Evolutionary conservation across 1,139 yeast species (phyloP).

Genomic region (Pichia sp.): DNA sequence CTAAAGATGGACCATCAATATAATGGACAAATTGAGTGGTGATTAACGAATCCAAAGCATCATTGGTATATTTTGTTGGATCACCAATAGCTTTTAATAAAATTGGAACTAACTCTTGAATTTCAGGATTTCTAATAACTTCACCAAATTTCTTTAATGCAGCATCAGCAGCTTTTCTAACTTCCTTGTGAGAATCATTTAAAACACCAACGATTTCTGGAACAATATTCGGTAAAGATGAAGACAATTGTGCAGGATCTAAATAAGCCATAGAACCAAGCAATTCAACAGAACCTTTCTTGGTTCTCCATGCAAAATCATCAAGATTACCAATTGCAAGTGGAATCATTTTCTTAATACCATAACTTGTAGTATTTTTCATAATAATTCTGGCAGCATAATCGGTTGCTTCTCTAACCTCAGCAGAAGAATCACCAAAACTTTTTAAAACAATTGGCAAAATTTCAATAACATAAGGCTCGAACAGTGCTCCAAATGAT

Average conservation of each 20-base stretch:
- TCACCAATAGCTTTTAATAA: constrained; percentile 92
- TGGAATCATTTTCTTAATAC: constrained; percentile 88
- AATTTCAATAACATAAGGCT: constrained; percentile 88
- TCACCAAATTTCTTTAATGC: constrained; percentile 91
- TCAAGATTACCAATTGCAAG: constrained; percentile 80
- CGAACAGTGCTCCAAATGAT: constrained; percentile 70
- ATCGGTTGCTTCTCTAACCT: constrained; percentile 86
- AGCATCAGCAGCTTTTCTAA: constrained; percentile 88
- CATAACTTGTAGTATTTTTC: constrained; percentile 88
- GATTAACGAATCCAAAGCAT: constrained; percentile 78
- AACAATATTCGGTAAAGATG: constrained; percentile 80
- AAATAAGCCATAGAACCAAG: constrained; percentile 97
- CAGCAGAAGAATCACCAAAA: constrained; percentile 78
- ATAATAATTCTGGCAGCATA: constrained; percentile 82
- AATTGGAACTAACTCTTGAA: constrained; percentile 83
- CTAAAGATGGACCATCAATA: constrained; percentile 96
- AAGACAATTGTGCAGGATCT: constrained; percentile 89
- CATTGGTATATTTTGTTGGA: constrained; percentile 85
- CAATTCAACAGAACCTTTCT: constrained; percentile 93
- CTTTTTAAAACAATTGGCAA: constrained; percentile 74
- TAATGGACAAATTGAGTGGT: constrained; percentile 94
- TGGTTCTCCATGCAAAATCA: constrained; percentile 92
- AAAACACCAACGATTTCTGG: constrained; percentile 96
- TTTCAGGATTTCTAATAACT: constrained; percentile 95
- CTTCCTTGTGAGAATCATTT: constrained; percentile 94